phyloP scores from a whole-genome alignment of 108 stramenopile genomes.

The Cyclotella atomus region DNA sequence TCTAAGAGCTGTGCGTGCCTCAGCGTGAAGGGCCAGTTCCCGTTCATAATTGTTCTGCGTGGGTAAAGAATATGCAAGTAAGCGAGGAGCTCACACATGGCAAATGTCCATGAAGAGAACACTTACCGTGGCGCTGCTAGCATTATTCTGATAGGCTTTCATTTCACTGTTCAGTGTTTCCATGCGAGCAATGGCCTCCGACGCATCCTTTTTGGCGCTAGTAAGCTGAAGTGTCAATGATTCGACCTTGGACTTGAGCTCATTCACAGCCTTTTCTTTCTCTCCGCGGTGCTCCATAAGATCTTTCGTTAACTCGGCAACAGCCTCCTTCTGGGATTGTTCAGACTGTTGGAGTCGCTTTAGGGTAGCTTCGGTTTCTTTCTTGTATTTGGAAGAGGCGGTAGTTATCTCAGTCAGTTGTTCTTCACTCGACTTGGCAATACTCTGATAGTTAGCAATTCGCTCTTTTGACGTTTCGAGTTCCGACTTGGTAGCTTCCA shows the following conservation, averaged over 20 bases:
- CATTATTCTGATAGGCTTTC: slow-evolving; percentile 57
- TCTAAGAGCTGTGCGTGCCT: slow-evolving; percentile 73
- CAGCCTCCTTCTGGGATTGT: slow-evolving; percentile 58
- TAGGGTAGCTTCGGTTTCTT: slow-evolving; percentile 52
- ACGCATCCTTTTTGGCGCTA: slow-evolving; percentile 58
- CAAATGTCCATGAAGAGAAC: not conserved
- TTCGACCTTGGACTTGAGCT: slow-evolving; percentile 60
- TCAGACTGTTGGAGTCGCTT: slow-evolving; percentile 60
- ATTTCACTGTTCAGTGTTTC: slow-evolving; percentile 61
- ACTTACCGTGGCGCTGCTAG: slow-evolving; percentile 33
- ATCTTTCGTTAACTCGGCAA: slow-evolving; percentile 80
- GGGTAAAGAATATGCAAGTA: not conserved
- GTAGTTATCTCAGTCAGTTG: slow-evolving; percentile 65
- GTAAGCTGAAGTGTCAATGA: slow-evolving; percentile 50
- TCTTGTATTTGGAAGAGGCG: slow-evolving; percentile 65
- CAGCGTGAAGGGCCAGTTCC: slow-evolving; percentile 81
- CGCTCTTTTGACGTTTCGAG: slow-evolving; percentile 55
- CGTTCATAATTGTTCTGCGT: slow-evolving; percentile 78
- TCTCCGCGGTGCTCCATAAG: slow-evolving; percentile 71
- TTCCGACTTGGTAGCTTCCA: slow-evolving; percentile 68
- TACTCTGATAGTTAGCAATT: slow-evolving; percentile 55
- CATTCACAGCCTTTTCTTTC: slow-evolving; percentile 63
- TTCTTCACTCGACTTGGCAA: slow-evolving; percentile 79
- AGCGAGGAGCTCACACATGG: no score
- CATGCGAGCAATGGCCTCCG: slow-evolving; percentile 49